Evolutionary conservation across 495 filamentous ascomycete genomes (phyloP), one percentile per base, ranked within the genome.

Genomic region (Parachaetomium inaequale): DNA sequence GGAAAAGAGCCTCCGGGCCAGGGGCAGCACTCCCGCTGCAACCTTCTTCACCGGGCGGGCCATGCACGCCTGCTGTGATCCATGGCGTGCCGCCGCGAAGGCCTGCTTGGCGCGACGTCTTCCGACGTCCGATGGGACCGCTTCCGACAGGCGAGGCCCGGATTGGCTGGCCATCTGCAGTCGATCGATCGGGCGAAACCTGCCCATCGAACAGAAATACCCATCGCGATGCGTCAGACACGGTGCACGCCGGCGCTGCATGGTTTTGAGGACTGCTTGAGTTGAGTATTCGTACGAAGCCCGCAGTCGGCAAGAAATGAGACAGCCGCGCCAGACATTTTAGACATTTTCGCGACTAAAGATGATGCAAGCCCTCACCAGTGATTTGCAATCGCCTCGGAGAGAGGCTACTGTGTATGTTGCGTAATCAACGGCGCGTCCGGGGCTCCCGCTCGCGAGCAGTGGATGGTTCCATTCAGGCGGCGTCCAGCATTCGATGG

Each of bases 1-100:
- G 56, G 56, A 36, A 46, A 58, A 58, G 56, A 58, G 56, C 17
- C 56, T 49, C 56, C 43, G 56, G 42, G 55, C 19, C n/a, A 58
- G 56, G 45, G 34, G 28, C 55, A n/a, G 28, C 42, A 15, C 40
- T 28, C 19, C 43, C 14, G 21, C 11, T 49, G 43, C 45, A 7
- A 49, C 56, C 56, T 58, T 17, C n/a, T 47, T 23, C 25, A 36
- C 8, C 40, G n/a, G n/a, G 42, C 42, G 15, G 17, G n/a, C 42
- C 40, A 40, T 59, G 57, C 57, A 43, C 29, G 21, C 32, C 43
- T 58, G 57, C 31, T 38, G 57, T 59, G 29, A 26, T 17, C 31
- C 31, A 32, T 50, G 25, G 42, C 23, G 12, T 29, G 51, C 31
- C 15, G 21, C 51, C 29, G 12, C 50, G 14, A 1, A 26, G 56